A percentile compares a stretch with the other conserved stretches of the same genome.
Evolutionary conservation across 2,329 filamentous ascomycete species (phyloP).

Genomic region (Colletotrichum higginsianum): DNA sequence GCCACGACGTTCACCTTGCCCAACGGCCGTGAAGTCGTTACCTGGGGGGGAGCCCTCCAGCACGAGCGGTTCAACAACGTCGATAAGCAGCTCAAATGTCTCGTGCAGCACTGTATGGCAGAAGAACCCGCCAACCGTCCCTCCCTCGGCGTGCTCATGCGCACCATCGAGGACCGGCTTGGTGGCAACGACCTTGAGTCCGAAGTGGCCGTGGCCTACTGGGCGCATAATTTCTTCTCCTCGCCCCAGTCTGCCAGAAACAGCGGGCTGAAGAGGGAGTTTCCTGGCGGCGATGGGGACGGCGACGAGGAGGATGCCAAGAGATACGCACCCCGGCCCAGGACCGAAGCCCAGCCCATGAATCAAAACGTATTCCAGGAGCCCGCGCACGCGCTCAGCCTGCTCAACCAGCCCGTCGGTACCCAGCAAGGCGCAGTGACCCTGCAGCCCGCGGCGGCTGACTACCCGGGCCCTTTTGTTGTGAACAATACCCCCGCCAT

Average conservation of each 20-base stretch:
- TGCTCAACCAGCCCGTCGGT: background rate
- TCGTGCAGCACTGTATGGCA: conserved; percentile 47
- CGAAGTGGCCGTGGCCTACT: conserved; percentile 39
- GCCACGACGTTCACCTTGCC: background rate
- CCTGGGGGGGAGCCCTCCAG: conserved; percentile 37
- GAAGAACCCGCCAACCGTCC: conserved; percentile 49
- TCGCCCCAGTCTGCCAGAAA: conserved; percentile 8
- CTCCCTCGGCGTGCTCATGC: conserved; percentile 44
- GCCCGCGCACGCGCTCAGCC: background rate
- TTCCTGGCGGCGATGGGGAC: background rate
- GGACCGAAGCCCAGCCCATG: background rate
- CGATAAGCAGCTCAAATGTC: conserved; percentile 46
- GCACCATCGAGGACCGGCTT: conserved; percentile 44
- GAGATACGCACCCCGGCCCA: conserved; percentile 8
- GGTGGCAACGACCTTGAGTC: conserved; percentile 26
- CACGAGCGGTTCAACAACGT: conserved; percentile 28
- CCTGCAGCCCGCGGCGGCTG: background rate
- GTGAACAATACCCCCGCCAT: too few species aligned
- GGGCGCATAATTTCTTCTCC: conserved; percentile 33
- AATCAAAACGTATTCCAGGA: background rate
- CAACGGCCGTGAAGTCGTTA: conserved; percentile 1
- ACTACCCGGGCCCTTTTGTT: background rate
- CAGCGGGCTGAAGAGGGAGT: background rate
- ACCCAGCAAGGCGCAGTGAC: background rate
- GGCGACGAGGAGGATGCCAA: background rate